A percentile compares a stretch with the other conserved stretches of the same genome.
These are phyloP conservation scores for Yamadazyma sp. DNA, from an alignment of 805 yeast species.

Conservation along the genomic window DNA sequence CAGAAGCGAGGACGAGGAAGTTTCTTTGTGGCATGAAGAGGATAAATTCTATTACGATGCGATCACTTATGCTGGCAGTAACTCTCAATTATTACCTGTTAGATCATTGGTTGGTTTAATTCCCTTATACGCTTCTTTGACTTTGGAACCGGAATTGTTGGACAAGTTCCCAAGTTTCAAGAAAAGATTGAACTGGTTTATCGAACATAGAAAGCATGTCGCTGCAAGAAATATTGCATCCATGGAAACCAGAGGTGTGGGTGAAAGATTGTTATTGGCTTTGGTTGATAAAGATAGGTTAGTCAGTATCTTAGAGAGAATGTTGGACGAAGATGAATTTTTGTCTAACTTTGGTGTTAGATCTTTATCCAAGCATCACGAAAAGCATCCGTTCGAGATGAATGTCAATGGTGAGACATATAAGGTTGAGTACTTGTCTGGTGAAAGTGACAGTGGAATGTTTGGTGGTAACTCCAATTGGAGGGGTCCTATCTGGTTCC, in stretches of 20 bases:
- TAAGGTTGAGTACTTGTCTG: conserved; percentile 74
- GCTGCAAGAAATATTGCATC: conserved; percentile 85
- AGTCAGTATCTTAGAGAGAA: conserved; percentile 67
- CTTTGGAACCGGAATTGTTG: conserved; percentile 81
- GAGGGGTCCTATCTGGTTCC: conserved; percentile 98
- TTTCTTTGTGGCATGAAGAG: conserved; percentile 84
- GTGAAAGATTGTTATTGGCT: conserved; percentile 76
- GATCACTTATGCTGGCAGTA: conserved; percentile 73
- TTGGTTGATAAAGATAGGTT: conserved; percentile 80
- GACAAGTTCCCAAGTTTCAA: conserved; percentile 79
- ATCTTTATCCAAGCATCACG: conserved; percentile 83
- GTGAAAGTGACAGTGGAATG: conserved; percentile 88
- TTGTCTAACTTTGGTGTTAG: conserved; percentile 83
- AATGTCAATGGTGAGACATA: conserved; percentile 74
- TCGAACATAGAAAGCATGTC: conserved; percentile 63
- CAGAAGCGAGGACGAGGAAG: conserved; percentile 46
- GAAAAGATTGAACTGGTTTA: conserved; percentile 81
- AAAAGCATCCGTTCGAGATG: conserved; percentile 81
- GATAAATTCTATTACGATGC: conserved; percentile 91
- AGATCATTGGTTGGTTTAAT: conserved; percentile 89
- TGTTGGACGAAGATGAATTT: conserved; percentile 87
- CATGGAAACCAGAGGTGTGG: conserved; percentile 76
- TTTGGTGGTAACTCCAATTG: conserved; percentile 97
- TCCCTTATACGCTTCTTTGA: conserved; percentile 85
- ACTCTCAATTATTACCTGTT: conserved; percentile 72